Conservation (phyloP, 1,284 basidiomycete species). For the Heimioporus retisporus region DNA sequence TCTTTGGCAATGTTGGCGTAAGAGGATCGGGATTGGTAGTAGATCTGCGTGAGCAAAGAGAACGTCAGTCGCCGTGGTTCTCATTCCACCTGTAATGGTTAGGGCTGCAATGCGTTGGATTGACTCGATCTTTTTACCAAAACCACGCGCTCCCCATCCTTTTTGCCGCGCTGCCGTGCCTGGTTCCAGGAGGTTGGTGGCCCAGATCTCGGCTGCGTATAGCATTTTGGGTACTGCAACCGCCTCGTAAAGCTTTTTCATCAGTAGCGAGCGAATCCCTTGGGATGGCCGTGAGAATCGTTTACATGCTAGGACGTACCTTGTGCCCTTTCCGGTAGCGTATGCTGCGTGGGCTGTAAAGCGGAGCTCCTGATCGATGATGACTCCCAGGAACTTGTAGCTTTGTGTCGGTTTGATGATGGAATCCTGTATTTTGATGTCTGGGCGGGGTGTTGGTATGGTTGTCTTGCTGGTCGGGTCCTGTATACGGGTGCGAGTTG, state of each 20-base stretch:
- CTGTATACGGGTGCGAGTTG: neutral
- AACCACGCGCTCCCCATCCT: too few relatives aligned
- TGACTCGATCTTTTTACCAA: too few relatives aligned
- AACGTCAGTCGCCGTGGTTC: too few relatives aligned
- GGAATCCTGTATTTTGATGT: neutral
- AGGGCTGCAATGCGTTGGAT: too few relatives aligned
- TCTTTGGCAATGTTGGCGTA: too few relatives aligned
- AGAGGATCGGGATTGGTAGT: too few relatives aligned
- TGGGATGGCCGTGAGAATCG: neutral
- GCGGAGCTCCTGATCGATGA: slow-evolving; percentile 3
- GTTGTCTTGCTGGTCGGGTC: neutral
- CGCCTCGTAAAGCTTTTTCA: slow-evolving; percentile 32
- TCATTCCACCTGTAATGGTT: too few relatives aligned
- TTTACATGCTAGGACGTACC: slow-evolving; percentile 1
- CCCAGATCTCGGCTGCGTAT: too few relatives aligned
- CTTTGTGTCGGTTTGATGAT: neutral
- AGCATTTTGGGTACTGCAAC: slow-evolving; percentile 38
- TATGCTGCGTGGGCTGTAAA: neutral
- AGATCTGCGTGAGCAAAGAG: too few relatives aligned
- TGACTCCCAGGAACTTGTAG: slow-evolving; percentile 13
- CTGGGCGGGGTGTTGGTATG: neutral
- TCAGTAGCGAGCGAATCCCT: neutral
- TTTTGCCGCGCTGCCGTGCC: too few relatives aligned
- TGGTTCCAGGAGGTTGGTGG: too few relatives aligned
- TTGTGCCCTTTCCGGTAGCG: slow-evolving; percentile 8